phyloP scores from a whole-genome alignment of 441 rosid species.

The Lepidium campestre region DNA sequence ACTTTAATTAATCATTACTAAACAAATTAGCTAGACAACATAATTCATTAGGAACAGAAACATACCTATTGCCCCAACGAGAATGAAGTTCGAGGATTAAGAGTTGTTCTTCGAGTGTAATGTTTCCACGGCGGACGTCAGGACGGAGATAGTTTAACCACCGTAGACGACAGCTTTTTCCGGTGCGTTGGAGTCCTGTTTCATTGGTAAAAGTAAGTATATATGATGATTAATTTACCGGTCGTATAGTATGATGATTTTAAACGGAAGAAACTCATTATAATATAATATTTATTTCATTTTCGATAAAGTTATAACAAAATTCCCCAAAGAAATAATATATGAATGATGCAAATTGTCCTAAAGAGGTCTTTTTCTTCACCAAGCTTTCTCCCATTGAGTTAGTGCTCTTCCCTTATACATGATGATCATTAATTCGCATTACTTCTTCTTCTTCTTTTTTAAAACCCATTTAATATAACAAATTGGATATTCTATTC shows the following conservation, averaged over 20 bases:
- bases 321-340: not conserved
- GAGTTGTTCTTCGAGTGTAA: constrained; percentile 90
- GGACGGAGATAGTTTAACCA: constrained; percentile 97
- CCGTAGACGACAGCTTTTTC: constrained; percentile 89
- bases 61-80: constrained; percentile 89
- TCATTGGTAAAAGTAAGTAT: constrained; percentile 1
- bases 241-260: constrained; percentile 15
- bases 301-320: constrained; percentile 13
- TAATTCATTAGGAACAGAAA: not conserved
- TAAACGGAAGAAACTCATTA: constrained; percentile 25
- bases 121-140: constrained; percentile 94
- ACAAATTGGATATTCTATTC: constrained; percentile 15
- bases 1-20: not conserved
- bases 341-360: constrained; percentile 26
- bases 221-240: constrained; percentile 5
- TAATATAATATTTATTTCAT: constrained; percentile 1
- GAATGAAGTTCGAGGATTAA: constrained; percentile 94
- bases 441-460: constrained; percentile 16
- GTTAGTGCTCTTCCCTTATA: constrained; percentile 34
- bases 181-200: constrained; percentile 86
- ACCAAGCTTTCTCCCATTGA: constrained; percentile 31
- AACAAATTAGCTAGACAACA: not conserved
- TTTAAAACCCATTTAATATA: not conserved
- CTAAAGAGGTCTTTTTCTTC: constrained; percentile 27
- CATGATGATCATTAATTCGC: constrained; percentile 31